Base-by-base conservation (phyloP, 108 stramenopile genomes). In the Stephanodiscus triporus region DNA sequence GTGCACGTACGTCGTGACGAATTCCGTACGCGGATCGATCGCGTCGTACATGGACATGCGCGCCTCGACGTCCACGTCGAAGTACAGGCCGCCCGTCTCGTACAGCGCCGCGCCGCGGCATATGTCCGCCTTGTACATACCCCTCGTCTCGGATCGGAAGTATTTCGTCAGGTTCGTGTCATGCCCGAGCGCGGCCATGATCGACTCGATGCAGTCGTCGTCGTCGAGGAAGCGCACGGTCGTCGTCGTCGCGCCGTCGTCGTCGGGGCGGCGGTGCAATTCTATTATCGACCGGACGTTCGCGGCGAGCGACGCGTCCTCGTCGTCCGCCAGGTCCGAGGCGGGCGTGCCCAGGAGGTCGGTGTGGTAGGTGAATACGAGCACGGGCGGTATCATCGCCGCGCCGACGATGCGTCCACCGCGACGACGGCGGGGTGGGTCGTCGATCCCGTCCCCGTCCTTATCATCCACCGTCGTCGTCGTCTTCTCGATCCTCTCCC, bases 71-170 rank as follows among this genome's bases (percentile, higher is more conserved):
- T 94, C 93, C 43, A 90, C 88, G 76, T 94, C 93, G 62, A 94
- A 81, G 66, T 94, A 94, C 34, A 91, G 49, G 4, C 93, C 93
- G 17, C 93, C 93, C 30, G 79, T 76, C 74, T 91, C 85, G 34
- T 83, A 90, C 40, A 94, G 66, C 5, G 93, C 93, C 22, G 83
- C 84, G 11, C 90, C 93, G 9, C 93, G 86, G 73, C 93, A 94
- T 36, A 91, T 85, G 53, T 94, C 93, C 0, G 89, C 93, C 70
- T 91, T 90, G 86, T 85, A 90, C 93, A 94, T 94, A 17, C 93
- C 93, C 32, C 76, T 62, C n/a, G 45, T 32, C 80, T 91, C 91
- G 8, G 70, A 20, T 10, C 9, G 4, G 73, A 91, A 91, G 65
- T 85, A 86, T 0, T 56, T 57, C 6, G 89, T 68, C 10, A 91